These are phyloP conservation scores for Clavispora phyllophila DNA, from an alignment of 805 yeast species.

Conservation along the genomic window DNA sequence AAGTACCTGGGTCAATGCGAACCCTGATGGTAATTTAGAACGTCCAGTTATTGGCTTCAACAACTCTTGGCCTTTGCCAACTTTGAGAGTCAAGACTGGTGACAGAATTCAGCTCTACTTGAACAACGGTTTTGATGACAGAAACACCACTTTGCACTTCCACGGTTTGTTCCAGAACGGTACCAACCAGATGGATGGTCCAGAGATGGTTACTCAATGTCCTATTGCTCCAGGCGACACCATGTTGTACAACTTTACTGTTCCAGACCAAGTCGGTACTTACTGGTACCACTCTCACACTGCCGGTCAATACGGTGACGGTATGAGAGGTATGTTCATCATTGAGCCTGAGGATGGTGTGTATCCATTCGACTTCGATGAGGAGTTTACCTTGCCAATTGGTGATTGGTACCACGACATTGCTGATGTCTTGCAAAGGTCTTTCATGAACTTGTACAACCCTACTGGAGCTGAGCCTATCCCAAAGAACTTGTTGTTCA, in stretches of 20 bases:
- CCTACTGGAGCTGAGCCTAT: conserved; percentile 99
- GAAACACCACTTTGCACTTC: conserved; percentile 79
- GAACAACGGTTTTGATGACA: conserved; percentile 64
- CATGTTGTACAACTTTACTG: conserved; percentile 81
- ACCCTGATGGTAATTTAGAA: conserved; percentile 59
- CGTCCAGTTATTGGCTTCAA: conserved; percentile 64
- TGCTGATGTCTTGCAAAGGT: conserved; percentile 45
- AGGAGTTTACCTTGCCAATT: conserved; percentile 63
- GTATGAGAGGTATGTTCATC: conserved; percentile 76
- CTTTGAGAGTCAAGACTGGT: conserved; percentile 66
- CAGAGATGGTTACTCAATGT: conserved; percentile 83
- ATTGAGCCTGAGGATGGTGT: conserved; percentile 48
- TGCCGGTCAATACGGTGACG: conserved; percentile 87
- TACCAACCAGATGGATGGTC: conserved; percentile 83
- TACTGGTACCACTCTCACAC: conserved; percentile 98
- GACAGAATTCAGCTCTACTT: conserved; percentile 72
- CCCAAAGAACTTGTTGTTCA: conserved; percentile 75
- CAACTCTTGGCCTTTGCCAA: conserved; percentile 85
- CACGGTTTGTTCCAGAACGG: conserved; percentile 89
- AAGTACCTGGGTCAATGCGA: conserved; percentile 60
- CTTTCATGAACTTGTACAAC: conserved; percentile 67
- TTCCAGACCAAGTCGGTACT: conserved; percentile 77
- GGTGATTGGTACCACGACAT: conserved; percentile 86
- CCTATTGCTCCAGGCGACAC: conserved; percentile 80
- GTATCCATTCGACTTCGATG: conserved; percentile 73